Evolutionary conservation across 1,284 basidiomycete species (phyloP).

Genomic region (Trametes versicolor): DNA sequence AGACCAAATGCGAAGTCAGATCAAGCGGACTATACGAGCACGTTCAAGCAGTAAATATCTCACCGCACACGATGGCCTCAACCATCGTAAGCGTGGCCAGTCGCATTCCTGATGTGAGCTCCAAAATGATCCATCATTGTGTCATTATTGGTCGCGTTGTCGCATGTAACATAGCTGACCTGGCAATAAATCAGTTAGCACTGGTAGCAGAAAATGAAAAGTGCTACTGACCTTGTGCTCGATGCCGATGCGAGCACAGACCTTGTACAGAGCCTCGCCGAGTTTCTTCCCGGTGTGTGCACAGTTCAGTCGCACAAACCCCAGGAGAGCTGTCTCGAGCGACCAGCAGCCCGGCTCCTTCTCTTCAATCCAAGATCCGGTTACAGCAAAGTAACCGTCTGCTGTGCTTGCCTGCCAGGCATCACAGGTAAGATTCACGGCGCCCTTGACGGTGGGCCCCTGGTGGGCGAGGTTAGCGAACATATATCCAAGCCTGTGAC

Average conservation of each 20-base stretch:
- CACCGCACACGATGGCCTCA: not conserved
- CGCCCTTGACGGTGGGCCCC: slow-evolving; percentile 6
- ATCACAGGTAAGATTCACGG: slow-evolving; percentile 48
- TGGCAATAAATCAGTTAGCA: no score
- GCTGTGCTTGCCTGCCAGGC: slow-evolving; percentile 50
- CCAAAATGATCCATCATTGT: slow-evolving; percentile 1
- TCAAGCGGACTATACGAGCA: no score
- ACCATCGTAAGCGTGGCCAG: not conserved
- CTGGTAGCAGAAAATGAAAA: no score
- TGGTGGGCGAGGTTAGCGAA: no score
- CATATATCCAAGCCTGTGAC: no score
- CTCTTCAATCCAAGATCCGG: slow-evolving; percentile 50
- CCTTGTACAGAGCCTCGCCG: not conserved
- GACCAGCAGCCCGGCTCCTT: not conserved
- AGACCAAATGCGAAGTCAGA: not conserved
- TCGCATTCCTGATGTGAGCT: not conserved
- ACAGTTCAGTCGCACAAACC: not conserved
- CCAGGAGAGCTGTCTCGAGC: not conserved
- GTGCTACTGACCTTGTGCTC: not conserved
- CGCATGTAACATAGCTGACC: not conserved
- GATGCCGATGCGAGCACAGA: not conserved
- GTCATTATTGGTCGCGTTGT: not conserved
- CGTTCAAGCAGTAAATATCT: not conserved
- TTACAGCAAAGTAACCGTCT: slow-evolving; percentile 49
- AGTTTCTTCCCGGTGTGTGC: not conserved